phyloP scores from a whole-genome alignment of 1,139 yeast species.

The Wickerhamomyces sp. region DNA sequence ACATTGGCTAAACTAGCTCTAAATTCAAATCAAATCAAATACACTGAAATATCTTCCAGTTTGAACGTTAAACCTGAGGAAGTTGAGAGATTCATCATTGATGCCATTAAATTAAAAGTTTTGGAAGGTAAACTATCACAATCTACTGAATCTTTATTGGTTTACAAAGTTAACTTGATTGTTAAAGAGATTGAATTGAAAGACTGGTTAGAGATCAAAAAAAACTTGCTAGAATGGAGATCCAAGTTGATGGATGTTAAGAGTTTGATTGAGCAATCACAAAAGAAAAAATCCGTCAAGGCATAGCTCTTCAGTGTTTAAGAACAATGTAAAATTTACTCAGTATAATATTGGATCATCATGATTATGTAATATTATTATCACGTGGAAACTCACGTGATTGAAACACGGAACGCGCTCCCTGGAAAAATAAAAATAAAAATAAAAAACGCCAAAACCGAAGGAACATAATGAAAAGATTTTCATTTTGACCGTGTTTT shows the following conservation, averaged over 20 bases:
- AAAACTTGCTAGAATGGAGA: constrained; percentile 18
- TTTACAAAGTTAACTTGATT: constrained; percentile 16
- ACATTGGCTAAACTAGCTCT: constrained; percentile 15
- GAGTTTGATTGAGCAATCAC: constrained; percentile 16
- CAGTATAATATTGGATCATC: neutral
- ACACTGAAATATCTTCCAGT: constrained; percentile 9
- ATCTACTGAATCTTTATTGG: constrained; percentile 12
- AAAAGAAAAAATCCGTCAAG: constrained; percentile 12
- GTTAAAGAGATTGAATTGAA: constrained; percentile 11
- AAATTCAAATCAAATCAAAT: constrained; percentile 9
- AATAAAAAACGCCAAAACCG: neutral
- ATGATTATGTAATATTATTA: neutral
- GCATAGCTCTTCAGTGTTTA: neutral
- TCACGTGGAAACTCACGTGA: neutral
- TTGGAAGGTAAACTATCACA: constrained; percentile 23
- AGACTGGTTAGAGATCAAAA: constrained; percentile 21
- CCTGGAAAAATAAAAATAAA: neutral
- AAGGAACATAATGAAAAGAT: neutral
- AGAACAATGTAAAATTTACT: neutral
- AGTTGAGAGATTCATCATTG: constrained; percentile 20
- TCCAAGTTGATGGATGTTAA: constrained; percentile 19
- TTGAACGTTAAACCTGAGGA: constrained; percentile 6
- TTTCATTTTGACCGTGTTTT: neutral
- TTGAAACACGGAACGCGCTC: neutral
- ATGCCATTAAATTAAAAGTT: constrained; percentile 19